A percentile compares a stretch with the other conserved stretches of the same genome.
Evolutionary conservation across 2,329 filamentous ascomycete genomes (phyloP).

Genomic region (Ustilaginoidea virens): DNA sequence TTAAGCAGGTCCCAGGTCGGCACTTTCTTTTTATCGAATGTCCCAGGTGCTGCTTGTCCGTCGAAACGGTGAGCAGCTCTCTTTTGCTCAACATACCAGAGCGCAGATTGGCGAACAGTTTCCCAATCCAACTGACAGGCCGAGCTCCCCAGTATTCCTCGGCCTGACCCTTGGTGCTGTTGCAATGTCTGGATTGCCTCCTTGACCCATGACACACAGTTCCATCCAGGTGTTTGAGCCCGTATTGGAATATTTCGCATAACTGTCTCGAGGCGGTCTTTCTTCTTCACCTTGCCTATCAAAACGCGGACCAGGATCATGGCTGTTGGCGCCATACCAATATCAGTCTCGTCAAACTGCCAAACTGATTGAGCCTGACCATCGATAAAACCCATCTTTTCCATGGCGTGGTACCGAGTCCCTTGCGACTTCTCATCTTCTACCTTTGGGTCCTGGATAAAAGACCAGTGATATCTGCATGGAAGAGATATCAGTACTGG

Average conservation of each 20-base stretch:
- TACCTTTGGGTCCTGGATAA: neutral
- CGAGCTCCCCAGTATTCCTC: neutral
- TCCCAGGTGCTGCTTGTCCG: neutral
- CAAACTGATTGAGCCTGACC: neutral
- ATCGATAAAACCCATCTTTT: neutral
- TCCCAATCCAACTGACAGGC: neutral
- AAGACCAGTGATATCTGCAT: constrained; percentile 2
- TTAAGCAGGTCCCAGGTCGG: constrained; percentile 1
- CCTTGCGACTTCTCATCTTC: neutral
- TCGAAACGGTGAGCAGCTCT: constrained; percentile 3
- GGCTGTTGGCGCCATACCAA: neutral
- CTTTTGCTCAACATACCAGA: constrained; percentile 2
- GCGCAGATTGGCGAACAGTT: neutral
- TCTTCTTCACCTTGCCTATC: constrained; percentile 17
- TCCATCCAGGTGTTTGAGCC: constrained; percentile 19
- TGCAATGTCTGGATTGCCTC: constrained; percentile 18
- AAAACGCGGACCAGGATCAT: constrained; percentile 12
- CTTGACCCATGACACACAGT: constrained; percentile 26
- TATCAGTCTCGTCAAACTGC: neutral
- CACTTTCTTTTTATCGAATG: constrained; percentile 1
- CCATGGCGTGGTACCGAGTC: constrained; percentile 1
- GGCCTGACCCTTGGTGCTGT: neutral
- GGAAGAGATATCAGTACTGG: neutral
- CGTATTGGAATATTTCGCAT: constrained; percentile 16
- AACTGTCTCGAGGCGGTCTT: constrained; percentile 11